phyloP scores from a whole-genome alignment of 805 yeast genomes.

The Candida schatavii region DNA sequence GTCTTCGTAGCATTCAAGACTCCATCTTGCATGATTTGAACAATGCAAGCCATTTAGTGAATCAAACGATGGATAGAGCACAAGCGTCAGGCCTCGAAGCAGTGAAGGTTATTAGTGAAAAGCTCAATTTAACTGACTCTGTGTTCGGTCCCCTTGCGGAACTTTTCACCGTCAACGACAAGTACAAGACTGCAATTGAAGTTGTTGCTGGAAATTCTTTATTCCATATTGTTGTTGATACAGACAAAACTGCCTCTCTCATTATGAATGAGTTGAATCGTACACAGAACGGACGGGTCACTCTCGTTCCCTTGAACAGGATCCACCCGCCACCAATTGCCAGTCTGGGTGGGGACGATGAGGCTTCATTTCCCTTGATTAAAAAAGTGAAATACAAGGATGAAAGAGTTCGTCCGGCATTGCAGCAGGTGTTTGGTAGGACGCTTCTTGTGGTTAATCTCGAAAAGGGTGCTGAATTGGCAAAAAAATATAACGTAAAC shows the following conservation, averaged over 20 bases:
- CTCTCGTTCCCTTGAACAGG: slow-evolving; percentile 87
- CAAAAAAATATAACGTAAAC: slow-evolving; percentile 57
- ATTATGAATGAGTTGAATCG: slow-evolving; percentile 74
- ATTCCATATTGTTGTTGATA: slow-evolving; percentile 87
- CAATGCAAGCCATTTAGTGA: slow-evolving; percentile 56
- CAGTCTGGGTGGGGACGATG: slow-evolving; percentile 58
- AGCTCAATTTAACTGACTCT: slow-evolving; percentile 51
- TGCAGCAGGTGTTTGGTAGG: slow-evolving; percentile 76
- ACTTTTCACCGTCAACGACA: slow-evolving; percentile 73
- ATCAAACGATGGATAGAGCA: slow-evolving; percentile 73
- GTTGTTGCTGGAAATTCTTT: slow-evolving; percentile 84
- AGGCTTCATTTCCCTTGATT: slow-evolving; percentile 72
- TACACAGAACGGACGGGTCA: slow-evolving; percentile 76
- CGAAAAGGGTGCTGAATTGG: slow-evolving; percentile 63
- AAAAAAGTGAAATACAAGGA: slow-evolving; percentile 64
- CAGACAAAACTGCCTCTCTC: slow-evolving; percentile 75
- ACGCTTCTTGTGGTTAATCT: slow-evolving; percentile 74
- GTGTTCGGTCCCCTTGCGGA: slow-evolving; percentile 89
- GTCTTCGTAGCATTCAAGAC: slow-evolving; percentile 53
- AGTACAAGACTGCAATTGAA: slow-evolving; percentile 83
- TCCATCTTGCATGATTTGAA: slow-evolving; percentile 54
- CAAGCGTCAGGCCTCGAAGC: slow-evolving; percentile 68
- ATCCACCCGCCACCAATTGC: slow-evolving; percentile 39
- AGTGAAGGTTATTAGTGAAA: slow-evolving; percentile 59
- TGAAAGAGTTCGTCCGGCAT: slow-evolving; percentile 57